These are phyloP conservation scores for Tylopilus sp. DNA, from an alignment of 1,284 basidiomycete genomes.

Conservation along the genomic window DNA sequence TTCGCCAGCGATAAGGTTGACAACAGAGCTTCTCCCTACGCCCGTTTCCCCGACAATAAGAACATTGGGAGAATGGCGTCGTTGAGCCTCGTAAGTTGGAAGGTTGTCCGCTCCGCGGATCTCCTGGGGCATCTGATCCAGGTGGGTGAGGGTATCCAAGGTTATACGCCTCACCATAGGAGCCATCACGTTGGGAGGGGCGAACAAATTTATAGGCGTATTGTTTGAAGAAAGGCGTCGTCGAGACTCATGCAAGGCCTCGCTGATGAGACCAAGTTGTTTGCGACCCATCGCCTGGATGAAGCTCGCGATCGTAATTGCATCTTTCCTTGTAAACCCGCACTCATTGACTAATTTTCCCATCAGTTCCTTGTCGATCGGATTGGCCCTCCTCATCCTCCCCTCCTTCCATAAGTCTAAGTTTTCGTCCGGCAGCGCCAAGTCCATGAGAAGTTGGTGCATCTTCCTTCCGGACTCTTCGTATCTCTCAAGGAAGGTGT, in stretches of 20 bases:
- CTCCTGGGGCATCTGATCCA: slow-evolving; percentile 25
- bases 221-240: too few species aligned
- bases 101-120: neutral
- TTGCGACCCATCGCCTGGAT: slow-evolving; percentile 16
- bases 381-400: slow-evolving; percentile 26
- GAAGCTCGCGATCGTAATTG: slow-evolving; percentile 25
- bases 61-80: slow-evolving; percentile 24
- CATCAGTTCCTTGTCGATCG: slow-evolving; percentile 21
- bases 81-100: slow-evolving; percentile 17
- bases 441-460: slow-evolving; percentile 23
- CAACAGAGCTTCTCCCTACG: slow-evolving; percentile 38
- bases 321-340: slow-evolving; percentile 29
- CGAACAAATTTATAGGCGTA: too few species aligned
- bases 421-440: slow-evolving; percentile 11
- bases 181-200: slow-evolving; percentile 3
- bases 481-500: slow-evolving; percentile 24
- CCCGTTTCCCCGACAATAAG: slow-evolving; percentile 40
- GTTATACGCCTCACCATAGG: slow-evolving; percentile 20
- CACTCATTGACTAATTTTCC: slow-evolving; percentile 29
- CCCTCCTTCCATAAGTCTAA: slow-evolving; percentile 33
- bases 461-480: slow-evolving; percentile 28
- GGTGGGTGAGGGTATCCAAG: slow-evolving; percentile 6
- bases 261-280: too few species aligned
- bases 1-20: slow-evolving; percentile 35
- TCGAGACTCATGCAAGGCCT: too few species aligned